Evolutionary conservation across 768 basidiomycete species (phyloP).

Genomic region (Pleurotus salmoneostramineus): DNA sequence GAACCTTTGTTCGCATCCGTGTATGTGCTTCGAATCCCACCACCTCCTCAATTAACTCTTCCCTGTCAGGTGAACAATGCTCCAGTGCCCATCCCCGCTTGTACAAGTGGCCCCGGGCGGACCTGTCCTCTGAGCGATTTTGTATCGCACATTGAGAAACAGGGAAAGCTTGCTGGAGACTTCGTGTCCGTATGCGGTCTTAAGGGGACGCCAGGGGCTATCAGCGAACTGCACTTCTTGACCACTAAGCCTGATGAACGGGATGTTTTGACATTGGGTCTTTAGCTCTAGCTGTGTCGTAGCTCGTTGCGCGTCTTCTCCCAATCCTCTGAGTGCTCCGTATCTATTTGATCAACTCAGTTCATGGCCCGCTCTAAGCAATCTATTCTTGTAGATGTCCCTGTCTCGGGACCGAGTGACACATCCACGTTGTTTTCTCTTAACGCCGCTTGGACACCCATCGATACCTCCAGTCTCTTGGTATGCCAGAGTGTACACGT

Average conservation of each 20-base stretch:
- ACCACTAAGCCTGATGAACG: constrained; percentile 12
- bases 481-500: too few relatives aligned
- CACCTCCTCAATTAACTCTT: not conserved
- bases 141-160: constrained; percentile 22
- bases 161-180: constrained; percentile 26
- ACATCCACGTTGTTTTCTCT: too few relatives aligned
- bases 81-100: constrained; percentile 35
- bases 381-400: too few relatives aligned
- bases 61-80: constrained; percentile 31
- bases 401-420: too few relatives aligned
- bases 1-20: constrained; percentile 30
- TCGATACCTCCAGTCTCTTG: too few relatives aligned
- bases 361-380: too few relatives aligned
- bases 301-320: too few relatives aligned
- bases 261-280: too few relatives aligned
- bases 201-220: constrained; percentile 17
- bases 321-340: too few relatives aligned
- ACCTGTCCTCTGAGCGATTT: constrained; percentile 34
- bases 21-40: constrained; percentile 16
- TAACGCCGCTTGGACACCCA: too few relatives aligned
- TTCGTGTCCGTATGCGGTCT: constrained; percentile 34
- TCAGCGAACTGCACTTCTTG: constrained; percentile 19
- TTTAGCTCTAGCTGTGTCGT: too few relatives aligned
- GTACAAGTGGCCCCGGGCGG: constrained; percentile 32
- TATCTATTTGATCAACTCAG: too few relatives aligned